Evolutionary conservation across 2,329 filamentous ascomycete species (phyloP), one percentile per base, ranked within the genome.

Genomic region (Hypomyces rosellus): DNA sequence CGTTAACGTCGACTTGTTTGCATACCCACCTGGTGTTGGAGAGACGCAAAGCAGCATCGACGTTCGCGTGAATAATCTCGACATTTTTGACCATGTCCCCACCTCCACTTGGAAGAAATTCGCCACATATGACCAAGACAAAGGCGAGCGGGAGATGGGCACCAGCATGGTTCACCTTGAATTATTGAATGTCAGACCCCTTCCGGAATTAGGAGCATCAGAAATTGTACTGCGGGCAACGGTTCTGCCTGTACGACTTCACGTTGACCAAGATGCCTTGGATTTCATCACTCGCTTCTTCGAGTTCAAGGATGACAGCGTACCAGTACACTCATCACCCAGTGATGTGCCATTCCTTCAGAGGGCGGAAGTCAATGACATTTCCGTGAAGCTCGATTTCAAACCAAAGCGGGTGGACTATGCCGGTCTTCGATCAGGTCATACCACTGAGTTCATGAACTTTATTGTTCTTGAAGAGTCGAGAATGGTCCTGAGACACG

Each of bases 91-190:
- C 65, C 89, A 96, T 63, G 80, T 99, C 2, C 89, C 90, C 2
- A 92, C 89, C 0, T 99, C 93, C 3, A 96, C 92, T 0, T 99
- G 95, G 95, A 95, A 88, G 67, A 99, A 96, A 65, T 99, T 99
- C 69, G 85, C 89, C 13, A 97, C 92, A 0, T 96, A 96, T 61
- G 88, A 95, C 72, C 83, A 88, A 52, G 89, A 95, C 63, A 85
- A 85, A 11, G 88, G 88, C n/a, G 84, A 89, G 61, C 82, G 91
- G 45, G 89, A 97, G 69, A 86, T 88, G 68, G 86, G 85, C 15
- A 86, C 86, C 13, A 89, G 84, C 61, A 96, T 97, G 91, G 78
- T 93, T 14, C 90, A 96, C 63, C 73, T 97, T 8, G 88, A 96
- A 64, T 73, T 97, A 5, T 74, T 95, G 50, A 96, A 88, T 49